Evolutionary conservation across 2,329 filamentous ascomycete species (phyloP), one percentile per base, ranked within the genome.

Genomic region (Ceratocystis albifundus): DNA sequence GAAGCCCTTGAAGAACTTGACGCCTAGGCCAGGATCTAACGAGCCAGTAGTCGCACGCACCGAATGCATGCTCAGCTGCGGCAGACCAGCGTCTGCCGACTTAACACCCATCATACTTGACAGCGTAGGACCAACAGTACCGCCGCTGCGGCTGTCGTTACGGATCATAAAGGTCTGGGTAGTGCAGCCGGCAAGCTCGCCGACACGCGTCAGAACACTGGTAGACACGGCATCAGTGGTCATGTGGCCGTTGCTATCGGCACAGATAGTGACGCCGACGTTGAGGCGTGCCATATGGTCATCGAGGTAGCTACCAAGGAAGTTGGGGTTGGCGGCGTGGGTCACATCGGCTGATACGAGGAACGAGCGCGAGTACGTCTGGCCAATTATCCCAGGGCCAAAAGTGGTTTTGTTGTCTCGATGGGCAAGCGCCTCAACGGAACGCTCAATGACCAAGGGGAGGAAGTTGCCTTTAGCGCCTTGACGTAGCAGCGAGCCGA

Each of bases 311-410:
- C 83, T 84, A 70, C 81, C 81, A 0, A 90, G 78, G 79, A 97
- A 99, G 79, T 97, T 97, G 67, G 94, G 94, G 78, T 96, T 93
- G 7, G 92, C 88, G 50, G 93, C 90, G 76, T 97, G 94, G 4
- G 87, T 94, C 66, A 99, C 94, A 74, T 99, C 94, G 28, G 90
- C 90, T 1, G 89, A 95, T 67, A 96, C 83, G 69, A 97, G 82
- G 83, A 96, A 97, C 20, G 89, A 95, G 75, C 90, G 90, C 59
- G 93, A 92, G 71, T 92, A 93, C 0, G 91, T 96, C 73, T 90
- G 88, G 62, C 87, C 86, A 66, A 96, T 74, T 5, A 94, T 71
- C 62, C 84, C 82, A 0, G 84, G 82, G 20, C 83, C 82, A 69
- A 78, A 82, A n/a, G 73, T 65, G 61, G 73, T 72, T 63, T 73